phyloP scores from a whole-genome alignment of 805 yeast genomes.

The Yarrowia hollandica region DNA sequence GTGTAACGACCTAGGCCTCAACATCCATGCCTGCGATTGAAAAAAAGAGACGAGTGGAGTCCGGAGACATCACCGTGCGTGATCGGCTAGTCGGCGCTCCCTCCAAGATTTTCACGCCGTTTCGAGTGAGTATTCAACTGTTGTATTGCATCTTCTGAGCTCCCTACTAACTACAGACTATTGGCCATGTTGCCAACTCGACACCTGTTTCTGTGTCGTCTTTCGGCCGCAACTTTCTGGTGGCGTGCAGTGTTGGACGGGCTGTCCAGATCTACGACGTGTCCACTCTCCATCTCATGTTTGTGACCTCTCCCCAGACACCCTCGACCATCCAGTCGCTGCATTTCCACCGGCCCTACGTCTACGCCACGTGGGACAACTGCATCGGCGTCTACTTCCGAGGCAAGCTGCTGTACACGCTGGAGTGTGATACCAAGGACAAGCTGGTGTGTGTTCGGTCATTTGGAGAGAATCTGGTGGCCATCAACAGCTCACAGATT shows the following conservation, averaged over 20 bases:
- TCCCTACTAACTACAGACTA: conserved; percentile 37
- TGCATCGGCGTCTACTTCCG: conserved; percentile 72
- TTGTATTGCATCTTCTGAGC: too few relatives aligned
- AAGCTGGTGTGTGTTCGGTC: conserved; percentile 3
- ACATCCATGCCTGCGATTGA: conserved; percentile 23
- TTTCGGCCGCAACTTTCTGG: conserved; percentile 81
- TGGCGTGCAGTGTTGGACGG: conserved; percentile 86
- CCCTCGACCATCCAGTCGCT: conserved; percentile 66
- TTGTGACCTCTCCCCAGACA: conserved; percentile 81
- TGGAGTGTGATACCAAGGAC: conserved; percentile 40
- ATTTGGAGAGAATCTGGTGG: conserved; percentile 37
- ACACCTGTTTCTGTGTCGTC: conserved; percentile 86
- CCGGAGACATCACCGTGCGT: not conserved
- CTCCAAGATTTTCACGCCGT: conserved; percentile 78
- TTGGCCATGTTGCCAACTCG: conserved; percentile 88
- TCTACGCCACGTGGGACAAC: conserved; percentile 72
- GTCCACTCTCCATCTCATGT: conserved; percentile 75
- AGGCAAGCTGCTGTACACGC: conserved; percentile 60
- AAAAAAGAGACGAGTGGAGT: conserved; percentile 27
- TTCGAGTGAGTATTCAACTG: conserved; percentile 58
- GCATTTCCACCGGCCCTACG: conserved; percentile 79
- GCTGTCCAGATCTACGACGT: conserved; percentile 91
- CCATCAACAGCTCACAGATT: conserved; percentile 52
- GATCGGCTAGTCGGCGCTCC: conserved; percentile 8
- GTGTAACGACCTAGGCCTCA: not conserved